phyloP scores from a whole-genome alignment of 176 grass and related monocot genomes.

The Typha latifolia region DNA sequence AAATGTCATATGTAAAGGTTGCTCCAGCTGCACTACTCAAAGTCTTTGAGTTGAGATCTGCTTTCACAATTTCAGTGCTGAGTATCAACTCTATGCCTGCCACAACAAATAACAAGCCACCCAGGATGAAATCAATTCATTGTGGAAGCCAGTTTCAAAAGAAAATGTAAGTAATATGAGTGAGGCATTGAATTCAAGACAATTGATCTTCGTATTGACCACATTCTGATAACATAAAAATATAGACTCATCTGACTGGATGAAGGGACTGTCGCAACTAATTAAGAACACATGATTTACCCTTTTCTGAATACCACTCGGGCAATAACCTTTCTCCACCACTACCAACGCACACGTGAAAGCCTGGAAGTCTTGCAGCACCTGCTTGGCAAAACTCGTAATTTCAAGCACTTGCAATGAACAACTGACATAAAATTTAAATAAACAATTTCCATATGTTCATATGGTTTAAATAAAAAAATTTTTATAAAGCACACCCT shows the following conservation, averaged over 20 bases:
- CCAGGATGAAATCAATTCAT: background rate
- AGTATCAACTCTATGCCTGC: conserved; percentile 87
- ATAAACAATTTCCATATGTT: too few relatives aligned
- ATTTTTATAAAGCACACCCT: too few relatives aligned
- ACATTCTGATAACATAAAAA: too few relatives aligned
- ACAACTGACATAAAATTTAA: background rate
- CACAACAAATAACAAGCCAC: conserved; percentile 19
- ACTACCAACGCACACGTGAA: conserved; percentile 82
- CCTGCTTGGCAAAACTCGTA: conserved; percentile 30
- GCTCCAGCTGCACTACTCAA: conserved; percentile 61
- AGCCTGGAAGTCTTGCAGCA: conserved; percentile 92
- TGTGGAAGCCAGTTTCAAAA: background rate
- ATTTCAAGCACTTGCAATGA: background rate
- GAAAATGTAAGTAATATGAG: background rate
- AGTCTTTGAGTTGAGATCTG: conserved; percentile 72
- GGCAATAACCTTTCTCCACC: conserved; percentile 82
- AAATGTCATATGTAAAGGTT: conserved; percentile 72
- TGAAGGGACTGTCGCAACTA: background rate
- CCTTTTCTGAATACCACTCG: conserved; percentile 94
- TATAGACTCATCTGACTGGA: too few relatives aligned
- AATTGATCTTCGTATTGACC: too few relatives aligned
- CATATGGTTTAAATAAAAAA: too few relatives aligned
- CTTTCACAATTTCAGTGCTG: conserved; percentile 84
- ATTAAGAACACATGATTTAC: conserved; percentile 22
- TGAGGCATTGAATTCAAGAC: background rate